A percentile compares a stretch with the other conserved stretches of the same genome.
phyloP scores from a whole-genome alignment of 139 green algal genomes.

The Micromonas pusilla region DNA sequence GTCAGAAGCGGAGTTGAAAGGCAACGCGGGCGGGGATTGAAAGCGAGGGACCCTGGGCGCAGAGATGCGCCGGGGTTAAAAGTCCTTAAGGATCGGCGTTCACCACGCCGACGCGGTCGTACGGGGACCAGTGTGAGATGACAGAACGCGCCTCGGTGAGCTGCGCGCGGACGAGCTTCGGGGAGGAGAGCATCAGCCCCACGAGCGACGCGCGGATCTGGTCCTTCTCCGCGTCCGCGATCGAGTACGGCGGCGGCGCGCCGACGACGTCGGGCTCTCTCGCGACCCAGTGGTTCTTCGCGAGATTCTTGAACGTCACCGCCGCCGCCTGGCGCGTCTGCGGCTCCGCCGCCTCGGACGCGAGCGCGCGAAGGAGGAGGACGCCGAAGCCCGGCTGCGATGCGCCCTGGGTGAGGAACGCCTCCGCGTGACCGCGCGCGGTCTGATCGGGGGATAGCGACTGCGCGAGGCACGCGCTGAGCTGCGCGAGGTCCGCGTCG shows the following conservation, averaged over 20 bases:
- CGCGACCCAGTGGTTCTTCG: slow-evolving; percentile 78
- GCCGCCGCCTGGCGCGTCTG: slow-evolving; percentile 46
- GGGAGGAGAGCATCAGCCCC: slow-evolving; percentile 80
- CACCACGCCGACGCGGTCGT: not conserved
- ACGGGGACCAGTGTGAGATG: too few relatives aligned
- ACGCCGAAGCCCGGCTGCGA: not conserved
- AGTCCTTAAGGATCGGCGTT: too few relatives aligned
- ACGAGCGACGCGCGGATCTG: slow-evolving; percentile 80
- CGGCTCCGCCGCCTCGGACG: not conserved
- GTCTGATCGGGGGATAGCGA: not conserved
- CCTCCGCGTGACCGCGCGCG: not conserved
- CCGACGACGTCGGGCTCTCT: slow-evolving; percentile 5
- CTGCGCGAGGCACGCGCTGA: not conserved
- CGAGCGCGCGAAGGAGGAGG: not conserved
- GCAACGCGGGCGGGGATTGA: too few relatives aligned
- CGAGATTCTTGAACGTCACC: slow-evolving; percentile 95
- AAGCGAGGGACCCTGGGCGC: too few relatives aligned
- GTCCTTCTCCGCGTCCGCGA: slow-evolving; percentile 55
- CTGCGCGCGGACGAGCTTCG: slow-evolving; percentile 39
- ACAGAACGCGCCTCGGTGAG: not conserved
- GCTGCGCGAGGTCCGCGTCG: not conserved
- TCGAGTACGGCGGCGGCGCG: not conserved
- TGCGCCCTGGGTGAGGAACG: not conserved
- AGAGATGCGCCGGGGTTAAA: slow-evolving; percentile 55
- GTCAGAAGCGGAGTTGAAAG: too few relatives aligned